A percentile compares a stretch with the other conserved stretches of the same genome.
Evolutionary conservation across 257 asterid genomes (phyloP).

Genomic region (Salvia splendens): DNA sequence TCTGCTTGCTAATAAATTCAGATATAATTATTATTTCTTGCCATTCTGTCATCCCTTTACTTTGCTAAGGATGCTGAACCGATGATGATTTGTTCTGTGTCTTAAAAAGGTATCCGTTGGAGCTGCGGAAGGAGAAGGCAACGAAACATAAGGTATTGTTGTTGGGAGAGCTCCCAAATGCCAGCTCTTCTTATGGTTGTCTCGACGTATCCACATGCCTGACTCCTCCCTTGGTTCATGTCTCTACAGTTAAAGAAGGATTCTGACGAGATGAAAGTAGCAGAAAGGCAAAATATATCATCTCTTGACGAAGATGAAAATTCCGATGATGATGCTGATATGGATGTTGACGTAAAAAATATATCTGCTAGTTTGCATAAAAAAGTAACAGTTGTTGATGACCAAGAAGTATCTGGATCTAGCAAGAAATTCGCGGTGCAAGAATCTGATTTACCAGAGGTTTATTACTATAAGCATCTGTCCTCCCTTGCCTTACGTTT

Average conservation of each 20-base stretch:
- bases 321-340: slow-evolving; percentile 49
- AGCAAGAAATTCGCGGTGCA: slow-evolving; percentile 56
- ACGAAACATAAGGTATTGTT: slow-evolving; percentile 73
- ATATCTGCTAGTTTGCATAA: slow-evolving; percentile 57
- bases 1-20: slow-evolving; percentile 8
- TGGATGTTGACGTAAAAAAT: slow-evolving; percentile 47
- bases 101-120: slow-evolving; percentile 82
- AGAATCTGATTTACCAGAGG: slow-evolving; percentile 74
- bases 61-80: slow-evolving; percentile 19
- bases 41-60: slow-evolving; percentile 16
- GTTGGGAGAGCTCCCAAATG: slow-evolving; percentile 6
- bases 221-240: slow-evolving; percentile 24
- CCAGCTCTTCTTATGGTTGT: slow-evolving; percentile 17
- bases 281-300: slow-evolving; percentile 39
- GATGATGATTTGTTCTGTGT: slow-evolving; percentile 30
- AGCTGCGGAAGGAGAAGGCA: slow-evolving; percentile 90
- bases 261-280: slow-evolving; percentile 41
- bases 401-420: slow-evolving; percentile 44
- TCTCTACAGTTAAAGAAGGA: slow-evolving; percentile 61
- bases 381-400: slow-evolving; percentile 43
- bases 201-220: slow-evolving; percentile 3
- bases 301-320: slow-evolving; percentile 55
- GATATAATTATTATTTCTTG: not conserved
- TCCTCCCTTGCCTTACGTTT: not conserved
- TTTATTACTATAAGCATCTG: slow-evolving; percentile 37